Evolutionary conservation across 345 rosid species (phyloP), one percentile per base, ranked within the genome.

Genomic region (Aegle marmelos): DNA sequence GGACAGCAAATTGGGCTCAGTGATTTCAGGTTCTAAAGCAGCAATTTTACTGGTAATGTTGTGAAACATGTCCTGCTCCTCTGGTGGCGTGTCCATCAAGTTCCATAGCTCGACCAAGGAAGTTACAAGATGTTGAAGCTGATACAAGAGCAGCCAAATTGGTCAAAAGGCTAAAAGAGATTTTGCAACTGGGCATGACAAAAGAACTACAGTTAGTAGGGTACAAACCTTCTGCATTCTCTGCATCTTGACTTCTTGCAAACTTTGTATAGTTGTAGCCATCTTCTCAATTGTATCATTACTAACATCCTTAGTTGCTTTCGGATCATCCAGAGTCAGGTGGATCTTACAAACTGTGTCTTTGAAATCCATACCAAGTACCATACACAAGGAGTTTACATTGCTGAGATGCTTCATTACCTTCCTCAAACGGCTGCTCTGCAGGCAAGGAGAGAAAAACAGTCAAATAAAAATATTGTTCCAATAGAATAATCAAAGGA

Each of bases 41-140:
- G 87, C 83, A 54, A 89, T 78, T 77, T 82, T 80, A 72, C 85
- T 54, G 56, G 91, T 90, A 72, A 91, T 86, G 75, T 85, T 79
- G 70, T 79, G 88, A 85, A 89, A 93, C 76, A 61, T 28, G 48
- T 71, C 77, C 76, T 88, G 95, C 87, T 91, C 97, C 81, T 88
- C 93, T 1, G 33, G 17, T 62, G 95, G 90, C 7, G 87, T 91
- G 76, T 89, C 92, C 83, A 93, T 84, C 72, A 93, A 84, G 82
- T 86, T 76, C 97, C 97, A 91, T 3, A 93, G 89, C 84, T 91
- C 93, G 88, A 90, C 61, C 74, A 91, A 70, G 7, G 86, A 70
- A 61, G 88, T 78, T 65, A 92, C 93, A 74, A 91, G 90, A 75
- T 84, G 85, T 91, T 85, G 89, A 85, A 89, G 84, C 92, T 89